phyloP scores from a whole-genome alignment of 2,329 filamentous ascomycete genomes.

The Leptoxyphium fumago region DNA sequence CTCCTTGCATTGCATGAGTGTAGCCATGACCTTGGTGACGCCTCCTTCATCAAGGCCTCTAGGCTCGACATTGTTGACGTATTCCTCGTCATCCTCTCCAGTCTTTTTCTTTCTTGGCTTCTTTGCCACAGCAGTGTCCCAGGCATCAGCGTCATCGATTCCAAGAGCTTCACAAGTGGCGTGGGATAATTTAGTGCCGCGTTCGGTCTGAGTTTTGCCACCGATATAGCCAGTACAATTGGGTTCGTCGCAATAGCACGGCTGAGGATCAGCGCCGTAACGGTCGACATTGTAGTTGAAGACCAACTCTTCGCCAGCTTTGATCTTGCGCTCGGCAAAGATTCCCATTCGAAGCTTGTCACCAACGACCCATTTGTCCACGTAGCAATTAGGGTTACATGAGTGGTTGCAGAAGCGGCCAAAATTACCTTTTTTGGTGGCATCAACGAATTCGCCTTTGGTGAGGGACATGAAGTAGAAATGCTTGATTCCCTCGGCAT shows the following conservation, averaged over 20 bases:
- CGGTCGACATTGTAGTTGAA: conserved; percentile 99
- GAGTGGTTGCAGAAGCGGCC: conserved; percentile 98
- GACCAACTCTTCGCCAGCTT: conserved; percentile 82
- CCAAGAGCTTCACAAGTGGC: conserved; percentile 88
- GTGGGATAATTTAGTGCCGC: conserved; percentile 78
- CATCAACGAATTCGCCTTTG: conserved; percentile 93
- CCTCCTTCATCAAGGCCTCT: conserved; percentile 66
- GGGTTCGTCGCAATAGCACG: conserved; percentile 86
- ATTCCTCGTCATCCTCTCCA: conserved; percentile 86
- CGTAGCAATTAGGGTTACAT: conserved; percentile 96
- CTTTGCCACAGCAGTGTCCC: conserved; percentile 81
- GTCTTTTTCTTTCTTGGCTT: conserved; percentile 85
- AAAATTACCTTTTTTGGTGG: conserved; percentile 89
- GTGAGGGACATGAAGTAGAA: conserved; percentile 99
- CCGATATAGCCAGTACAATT: conserved; percentile 96
- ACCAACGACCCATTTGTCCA: conserved; percentile 98
- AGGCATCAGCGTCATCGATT: conserved; percentile 81
- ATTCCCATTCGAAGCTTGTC: conserved; percentile 98
- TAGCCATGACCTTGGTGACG: conserved; percentile 89
- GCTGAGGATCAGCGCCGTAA: conserved; percentile 91
- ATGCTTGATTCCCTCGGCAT: conserved; percentile 92
- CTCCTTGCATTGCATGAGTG: conserved; percentile 94
- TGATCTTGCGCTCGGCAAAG: conserved; percentile 74
- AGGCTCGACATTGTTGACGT: conserved; percentile 76
- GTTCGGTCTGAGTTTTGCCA: conserved; percentile 93